phyloP scores from a whole-genome alignment of 495 filamentous ascomycete species.

The Acidiella bohemica region DNA sequence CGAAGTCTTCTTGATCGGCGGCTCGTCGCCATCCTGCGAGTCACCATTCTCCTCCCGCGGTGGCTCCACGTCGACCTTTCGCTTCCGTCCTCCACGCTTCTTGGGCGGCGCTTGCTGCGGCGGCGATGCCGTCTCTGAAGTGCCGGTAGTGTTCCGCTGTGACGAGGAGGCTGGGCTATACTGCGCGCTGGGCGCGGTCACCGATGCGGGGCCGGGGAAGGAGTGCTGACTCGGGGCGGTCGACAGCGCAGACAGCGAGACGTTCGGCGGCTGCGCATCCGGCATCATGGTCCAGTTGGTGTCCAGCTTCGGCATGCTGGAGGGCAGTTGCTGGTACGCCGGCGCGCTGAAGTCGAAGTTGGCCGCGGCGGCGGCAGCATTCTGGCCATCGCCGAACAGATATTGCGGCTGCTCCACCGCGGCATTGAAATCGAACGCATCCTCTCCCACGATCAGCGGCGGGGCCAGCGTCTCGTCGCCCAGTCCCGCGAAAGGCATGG shows the following conservation, averaged over 20 bases:
- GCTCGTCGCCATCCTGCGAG: constrained; percentile 41
- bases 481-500: constrained; percentile 4
- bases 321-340: background rate
- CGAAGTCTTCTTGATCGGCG: constrained; percentile 82
- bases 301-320: constrained; percentile 6
- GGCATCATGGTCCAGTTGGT: constrained; percentile 7
- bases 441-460: constrained; percentile 15
- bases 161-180: constrained; percentile 23
- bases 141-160: constrained; percentile 20
- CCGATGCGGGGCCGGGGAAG: constrained; percentile 8
- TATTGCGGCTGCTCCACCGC: no score
- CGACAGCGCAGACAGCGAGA: constrained; percentile 18
- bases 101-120: constrained; percentile 19
- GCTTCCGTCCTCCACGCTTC: constrained; percentile 36
- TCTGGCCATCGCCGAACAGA: constrained; percentile 5
- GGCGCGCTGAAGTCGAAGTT: constrained; percentile 12
- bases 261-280: constrained; percentile 9
- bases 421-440: constrained; percentile 8
- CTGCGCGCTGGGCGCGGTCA: constrained; percentile 23
- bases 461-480: constrained; percentile 10
- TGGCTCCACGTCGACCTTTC: constrained; percentile 47
- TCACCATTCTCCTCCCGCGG: constrained; percentile 30
- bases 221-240: constrained; percentile 8
- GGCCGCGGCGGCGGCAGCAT: background rate
- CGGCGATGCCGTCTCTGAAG: constrained; percentile 15